Conservation (phyloP, 1,139 yeast species). For the Candida tetrigidarum region DNA sequence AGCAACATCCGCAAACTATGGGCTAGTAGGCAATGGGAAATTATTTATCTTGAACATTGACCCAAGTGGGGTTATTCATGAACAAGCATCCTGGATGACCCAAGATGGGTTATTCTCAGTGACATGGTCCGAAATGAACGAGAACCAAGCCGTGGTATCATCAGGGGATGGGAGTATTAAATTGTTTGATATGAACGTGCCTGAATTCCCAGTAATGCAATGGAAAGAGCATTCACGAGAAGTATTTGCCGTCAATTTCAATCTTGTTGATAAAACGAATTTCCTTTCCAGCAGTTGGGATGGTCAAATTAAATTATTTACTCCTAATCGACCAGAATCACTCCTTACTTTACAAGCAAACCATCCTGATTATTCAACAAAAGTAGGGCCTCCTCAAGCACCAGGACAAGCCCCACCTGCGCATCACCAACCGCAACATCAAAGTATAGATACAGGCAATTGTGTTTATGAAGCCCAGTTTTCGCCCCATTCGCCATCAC, state of each 20-base stretch:
- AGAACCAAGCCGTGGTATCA: conserved; percentile 80
- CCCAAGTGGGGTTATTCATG: conserved; percentile 61
- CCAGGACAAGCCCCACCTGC: conserved; percentile 34
- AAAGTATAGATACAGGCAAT: conserved; percentile 36
- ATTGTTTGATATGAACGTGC: conserved; percentile 73
- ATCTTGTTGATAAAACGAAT: conserved; percentile 69
- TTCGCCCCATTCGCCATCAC: conserved; percentile 83
- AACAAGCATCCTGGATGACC: conserved; percentile 74
- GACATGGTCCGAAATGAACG: conserved; percentile 91
- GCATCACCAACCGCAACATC: conserved; percentile 29
- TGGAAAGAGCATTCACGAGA: conserved; percentile 83
- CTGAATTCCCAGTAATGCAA: conserved; percentile 73
- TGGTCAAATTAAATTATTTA: conserved; percentile 78
- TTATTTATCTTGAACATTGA: conserved; percentile 70
- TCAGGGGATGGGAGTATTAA: conserved; percentile 91
- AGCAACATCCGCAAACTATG: conserved; percentile 90
- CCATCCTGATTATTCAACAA: conserved; percentile 33
- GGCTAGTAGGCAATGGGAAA: conserved; percentile 92
- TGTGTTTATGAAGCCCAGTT: conserved; percentile 82
- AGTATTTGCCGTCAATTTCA: conserved; percentile 91
- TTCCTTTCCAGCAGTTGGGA: conserved; percentile 93
- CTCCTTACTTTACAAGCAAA: conserved; percentile 56
- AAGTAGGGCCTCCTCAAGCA: conserved; percentile 23
- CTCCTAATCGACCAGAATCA: conserved; percentile 64
- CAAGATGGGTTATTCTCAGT: conserved; percentile 92